Base-by-base conservation (phyloP, 2,329 filamentous ascomycete species). In the Curvularia sp. region DNA sequence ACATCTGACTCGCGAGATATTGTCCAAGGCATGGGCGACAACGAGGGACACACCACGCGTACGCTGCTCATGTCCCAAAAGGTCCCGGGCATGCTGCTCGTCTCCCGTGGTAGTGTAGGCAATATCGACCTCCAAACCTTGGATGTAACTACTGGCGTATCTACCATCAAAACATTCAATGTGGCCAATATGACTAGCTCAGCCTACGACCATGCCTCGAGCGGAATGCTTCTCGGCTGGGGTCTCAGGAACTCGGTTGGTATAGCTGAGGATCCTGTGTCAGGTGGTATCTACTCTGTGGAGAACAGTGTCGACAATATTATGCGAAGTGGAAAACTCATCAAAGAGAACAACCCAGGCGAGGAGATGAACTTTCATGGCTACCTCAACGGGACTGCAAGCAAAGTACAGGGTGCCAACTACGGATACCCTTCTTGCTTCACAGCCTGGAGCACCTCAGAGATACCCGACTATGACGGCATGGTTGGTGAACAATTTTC, bases 321-420 rank as follows among this genome's bases (percentile, higher is more conserved):
- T 15, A 76, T 77, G 13, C 82, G 89, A 30, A 75, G 82, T 47
- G 84, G 83, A 9, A 64, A 80, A n/a, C 86, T 89, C 59, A 83
- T 91, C 43, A 86, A 89, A 64, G 74, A 85, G 59, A 81, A 90
- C 67, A 92, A 92, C 68, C 89, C 89, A 0, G 89, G 83, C 15
- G 90, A 92, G 70, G 88, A 92, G 75, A 76, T 93, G 73, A 92
- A 92, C 74, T 91, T 86, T 72, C 85, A 89, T 59, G 89, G 89
- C 3, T 83, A 82, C 56, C 78, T 90, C 3, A 83, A 84, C 43
- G 80, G 81, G n/a, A 82, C 82, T 0, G 10, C 64, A 7, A 76
- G 73, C 19, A 57, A 66, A 2, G 67, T 76, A 28, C 77, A 83
- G 67, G 82, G 80, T 18, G 67, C 70, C 3, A 91, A 91, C 74